phyloP scores from a whole-genome alignment of 202 grass and related monocot genomes.

The Cymbopogon flexuosus region DNA sequence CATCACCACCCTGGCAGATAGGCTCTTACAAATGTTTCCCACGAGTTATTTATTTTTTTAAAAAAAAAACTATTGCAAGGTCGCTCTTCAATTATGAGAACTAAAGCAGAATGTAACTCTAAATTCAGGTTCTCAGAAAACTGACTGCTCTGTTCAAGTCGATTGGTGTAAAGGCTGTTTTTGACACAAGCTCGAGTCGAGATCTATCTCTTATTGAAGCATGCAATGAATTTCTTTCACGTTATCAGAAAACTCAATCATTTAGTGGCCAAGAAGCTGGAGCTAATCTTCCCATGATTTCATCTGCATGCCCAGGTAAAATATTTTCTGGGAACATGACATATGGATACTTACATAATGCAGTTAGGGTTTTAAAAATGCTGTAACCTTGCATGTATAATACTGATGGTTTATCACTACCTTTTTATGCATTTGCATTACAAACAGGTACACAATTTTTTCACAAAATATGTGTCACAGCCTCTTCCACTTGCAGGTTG shows the following conservation, averaged over 20 bases:
- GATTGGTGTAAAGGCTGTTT: slow-evolving; percentile 79
- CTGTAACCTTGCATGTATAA: neutral
- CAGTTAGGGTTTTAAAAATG: neutral
- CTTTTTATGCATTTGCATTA: slow-evolving; percentile 16
- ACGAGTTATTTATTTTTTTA: neutral
- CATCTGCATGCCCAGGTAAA: slow-evolving; percentile 89
- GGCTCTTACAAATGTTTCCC: neutral
- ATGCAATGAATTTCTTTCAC: slow-evolving; percentile 90
- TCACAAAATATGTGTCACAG: neutral
- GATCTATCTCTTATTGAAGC: slow-evolving; percentile 83
- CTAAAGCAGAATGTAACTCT: slow-evolving; percentile 3
- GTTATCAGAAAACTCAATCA: slow-evolving; percentile 47
- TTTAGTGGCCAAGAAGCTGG: slow-evolving; percentile 46
- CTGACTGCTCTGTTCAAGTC: slow-evolving; percentile 77
- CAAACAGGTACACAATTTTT: neutral
- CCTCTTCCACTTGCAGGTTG: slow-evolving; percentile 54
- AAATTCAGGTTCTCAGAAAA: slow-evolving; percentile 75
- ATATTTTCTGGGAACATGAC: neutral
- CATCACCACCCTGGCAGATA: neutral
- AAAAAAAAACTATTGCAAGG: neutral
- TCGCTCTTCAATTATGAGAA: neutral
- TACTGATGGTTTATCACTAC: neutral
- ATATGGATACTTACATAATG: neutral
- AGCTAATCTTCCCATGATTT: slow-evolving; percentile 66
- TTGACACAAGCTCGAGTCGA: slow-evolving; percentile 75